Evolutionary conservation across 495 filamentous ascomycete species (phyloP), one percentile per base, ranked within the genome.

Genomic region (Talaromyces trachyspermus): DNA sequence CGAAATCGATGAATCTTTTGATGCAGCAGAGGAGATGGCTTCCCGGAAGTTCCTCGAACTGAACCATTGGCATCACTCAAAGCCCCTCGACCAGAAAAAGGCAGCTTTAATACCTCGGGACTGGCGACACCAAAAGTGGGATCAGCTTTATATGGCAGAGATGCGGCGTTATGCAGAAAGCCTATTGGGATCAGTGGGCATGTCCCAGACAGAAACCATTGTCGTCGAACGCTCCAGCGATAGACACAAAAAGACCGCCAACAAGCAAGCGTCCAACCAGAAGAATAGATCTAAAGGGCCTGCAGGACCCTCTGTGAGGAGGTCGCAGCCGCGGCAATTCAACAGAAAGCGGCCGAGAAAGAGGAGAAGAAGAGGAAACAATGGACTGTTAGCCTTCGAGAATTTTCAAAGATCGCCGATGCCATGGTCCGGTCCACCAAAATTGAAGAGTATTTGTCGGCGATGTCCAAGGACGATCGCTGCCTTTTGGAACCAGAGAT

Each of bases 371-470:
- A 36, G 33, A 36, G 11, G 33, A 36, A 36, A 2, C 33, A 36
- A 36, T 36, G 33, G 33, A 36, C 33, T n/a, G 15, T 36, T 10
- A 27, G 30, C 11, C 7, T 10, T 15, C 12, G 30, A 3, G 50
- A 57, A n/a, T 60, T 69, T 30, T 53, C 60, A 6, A 57, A 56
- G 17, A 60, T 70, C 15, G 33, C 23, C 17, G 60, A 62, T 29
- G 44, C 53, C 12, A 26, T 56, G 20, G 61, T 58, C 33, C 61
- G 72, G 5, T 74, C 70, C 15, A 57, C 71, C 49, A 68, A 70
- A 40, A 57, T 69, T 5, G 66, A 70, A 43, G 71, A 63, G 10
- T 75, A 70, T 44, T 60, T 75, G 4, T 52, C 53, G 5, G 14
- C 59, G 56, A 8, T 63, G 3, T 22, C 49, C 4, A 54, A 51